Evolutionary conservation across 495 filamentous ascomycete genomes (phyloP).

Genomic region (Neurospora sp.): DNA sequence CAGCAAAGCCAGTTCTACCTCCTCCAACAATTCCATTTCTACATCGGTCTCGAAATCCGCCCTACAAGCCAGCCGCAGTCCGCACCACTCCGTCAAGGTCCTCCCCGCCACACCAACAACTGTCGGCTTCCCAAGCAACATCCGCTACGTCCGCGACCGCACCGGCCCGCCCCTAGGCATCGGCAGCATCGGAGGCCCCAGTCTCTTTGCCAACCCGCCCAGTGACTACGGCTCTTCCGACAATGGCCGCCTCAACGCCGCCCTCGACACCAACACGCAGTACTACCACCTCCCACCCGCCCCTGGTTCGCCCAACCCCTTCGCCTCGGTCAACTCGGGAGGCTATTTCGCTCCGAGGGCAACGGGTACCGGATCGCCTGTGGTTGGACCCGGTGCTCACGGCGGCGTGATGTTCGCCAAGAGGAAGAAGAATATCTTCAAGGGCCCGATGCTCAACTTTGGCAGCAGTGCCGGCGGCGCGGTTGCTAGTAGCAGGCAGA

Average conservation of each 20-base stretch:
- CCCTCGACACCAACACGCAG: background rate
- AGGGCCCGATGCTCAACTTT: conserved; percentile 61
- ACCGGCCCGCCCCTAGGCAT: conserved; percentile 22
- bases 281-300: background rate
- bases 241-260: background rate
- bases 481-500: conserved; percentile 17
- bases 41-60: conserved; percentile 57
- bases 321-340: conserved; percentile 3
- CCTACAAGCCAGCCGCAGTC: conserved; percentile 52
- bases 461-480: conserved; percentile 16
- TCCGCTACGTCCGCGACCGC: conserved; percentile 65
- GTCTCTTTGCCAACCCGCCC: conserved; percentile 7
- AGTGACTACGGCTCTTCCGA: background rate
- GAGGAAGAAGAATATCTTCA: conserved; percentile 79
- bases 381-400: conserved; percentile 16
- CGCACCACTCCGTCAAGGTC: conserved; percentile 86
- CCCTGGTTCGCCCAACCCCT: background rate
- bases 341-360: background rate
- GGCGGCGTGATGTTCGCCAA: conserved; percentile 79
- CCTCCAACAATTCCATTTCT: conserved; percentile 64
- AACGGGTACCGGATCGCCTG: background rate
- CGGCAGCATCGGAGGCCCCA: conserved; percentile 12
- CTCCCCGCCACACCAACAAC: conserved; percentile 82
- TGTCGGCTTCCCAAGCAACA: conserved; percentile 72
- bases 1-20: conserved; percentile 89